Evolutionary conservation across 768 basidiomycete genomes (phyloP).

Genomic region (Mrakia gelida): DNA sequence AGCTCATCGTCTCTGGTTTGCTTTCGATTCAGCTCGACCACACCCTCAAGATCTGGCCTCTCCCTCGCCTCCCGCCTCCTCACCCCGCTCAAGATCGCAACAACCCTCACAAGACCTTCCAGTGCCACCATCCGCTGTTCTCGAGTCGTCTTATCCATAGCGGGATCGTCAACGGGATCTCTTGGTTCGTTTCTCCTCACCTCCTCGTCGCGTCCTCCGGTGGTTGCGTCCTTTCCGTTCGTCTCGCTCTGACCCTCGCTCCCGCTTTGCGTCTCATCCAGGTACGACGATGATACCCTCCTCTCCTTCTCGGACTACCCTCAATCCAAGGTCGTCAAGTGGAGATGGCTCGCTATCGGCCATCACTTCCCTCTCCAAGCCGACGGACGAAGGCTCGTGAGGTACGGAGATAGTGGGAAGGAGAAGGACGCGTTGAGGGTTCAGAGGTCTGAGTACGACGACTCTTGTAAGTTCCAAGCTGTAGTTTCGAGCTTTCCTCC

Average conservation of each 20-base stretch:
- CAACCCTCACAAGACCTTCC: background rate
- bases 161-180: constrained; percentile 22
- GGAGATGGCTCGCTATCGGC: constrained; percentile 23
- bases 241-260: background rate
- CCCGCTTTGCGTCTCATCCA: background rate
- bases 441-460: background rate
- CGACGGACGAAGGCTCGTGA: background rate
- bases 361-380: constrained; percentile 20
- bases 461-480: constrained; percentile 15
- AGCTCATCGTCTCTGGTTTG: background rate
- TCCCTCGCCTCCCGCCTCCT: constrained; percentile 21
- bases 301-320: constrained; percentile 4
- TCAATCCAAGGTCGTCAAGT: constrained; percentile 11
- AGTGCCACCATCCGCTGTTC: constrained; percentile 27
- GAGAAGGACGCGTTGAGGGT: background rate
- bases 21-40: constrained; percentile 17
- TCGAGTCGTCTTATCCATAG: constrained; percentile 12
- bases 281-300: constrained; percentile 25
- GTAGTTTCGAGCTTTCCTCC: no score
- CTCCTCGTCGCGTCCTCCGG: no score
- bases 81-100: no score
- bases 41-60: constrained; percentile 31
- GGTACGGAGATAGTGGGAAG: background rate
- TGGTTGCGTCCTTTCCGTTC: background rate
- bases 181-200: constrained; percentile 16